phyloP scores from a whole-genome alignment of 1,284 basidiomycete species.

The Ceratobasidium sp. region DNA sequence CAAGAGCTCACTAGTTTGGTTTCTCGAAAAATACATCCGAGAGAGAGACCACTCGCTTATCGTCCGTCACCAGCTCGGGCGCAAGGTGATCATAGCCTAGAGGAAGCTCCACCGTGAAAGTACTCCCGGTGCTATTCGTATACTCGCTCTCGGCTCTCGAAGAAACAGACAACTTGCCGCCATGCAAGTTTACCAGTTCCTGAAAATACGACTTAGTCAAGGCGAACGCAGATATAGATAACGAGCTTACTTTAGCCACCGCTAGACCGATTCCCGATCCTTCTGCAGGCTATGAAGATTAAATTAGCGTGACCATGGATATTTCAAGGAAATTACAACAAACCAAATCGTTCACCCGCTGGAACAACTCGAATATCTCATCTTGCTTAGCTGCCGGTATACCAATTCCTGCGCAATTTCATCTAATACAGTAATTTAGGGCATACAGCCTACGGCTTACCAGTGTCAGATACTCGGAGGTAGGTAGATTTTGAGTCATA shows the following conservation, averaged over 20 bases:
- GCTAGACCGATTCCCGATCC: slow-evolving; percentile 53
- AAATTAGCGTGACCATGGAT: neutral
- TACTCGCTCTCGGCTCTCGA: slow-evolving; percentile 8
- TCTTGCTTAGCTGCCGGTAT: slow-evolving; percentile 47
- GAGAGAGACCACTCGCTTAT: too few species aligned
- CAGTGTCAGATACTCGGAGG: slow-evolving; percentile 50
- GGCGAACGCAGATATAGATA: neutral
- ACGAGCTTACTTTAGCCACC: slow-evolving; percentile 46
- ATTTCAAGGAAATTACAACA: neutral
- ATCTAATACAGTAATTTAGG: neutral
- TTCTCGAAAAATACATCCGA: neutral
- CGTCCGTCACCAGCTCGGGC: neutral
- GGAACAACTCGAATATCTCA: slow-evolving; percentile 51
- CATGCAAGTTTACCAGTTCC: slow-evolving; percentile 52
- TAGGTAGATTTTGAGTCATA: slow-evolving; percentile 43
- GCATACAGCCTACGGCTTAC: neutral
- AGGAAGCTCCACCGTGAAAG: slow-evolving; percentile 25
- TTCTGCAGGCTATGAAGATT: slow-evolving; percentile 43
- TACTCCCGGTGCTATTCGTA: neutral
- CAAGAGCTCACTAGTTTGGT: neutral
- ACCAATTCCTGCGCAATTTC: slow-evolving; percentile 46
- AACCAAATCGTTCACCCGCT: slow-evolving; percentile 47
- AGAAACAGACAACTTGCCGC: slow-evolving; percentile 43
- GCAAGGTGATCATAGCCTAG: slow-evolving; percentile 20
- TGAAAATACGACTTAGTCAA: neutral